These are phyloP conservation scores for Alloteropsis semialata DNA, from an alignment of 176 grass and related monocot genomes.

Conservation along the genomic window DNA sequence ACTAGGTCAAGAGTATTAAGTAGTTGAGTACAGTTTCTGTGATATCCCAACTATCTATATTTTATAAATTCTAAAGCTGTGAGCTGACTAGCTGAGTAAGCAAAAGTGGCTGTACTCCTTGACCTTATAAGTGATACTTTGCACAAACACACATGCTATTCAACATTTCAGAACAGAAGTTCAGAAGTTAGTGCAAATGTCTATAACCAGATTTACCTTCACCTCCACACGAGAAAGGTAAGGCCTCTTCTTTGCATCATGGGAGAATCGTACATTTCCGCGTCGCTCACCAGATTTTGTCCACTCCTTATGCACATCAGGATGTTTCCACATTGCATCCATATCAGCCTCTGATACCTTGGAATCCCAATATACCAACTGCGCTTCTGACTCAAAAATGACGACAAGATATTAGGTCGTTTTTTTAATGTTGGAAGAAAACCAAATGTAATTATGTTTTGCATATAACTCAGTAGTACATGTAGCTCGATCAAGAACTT, in stretches of 20 bases:
- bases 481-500: neutral
- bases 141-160: neutral
- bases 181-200: slow-evolving; percentile 2
- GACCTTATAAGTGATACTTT: neutral
- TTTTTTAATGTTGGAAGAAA: neutral
- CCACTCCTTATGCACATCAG: slow-evolving; percentile 85
- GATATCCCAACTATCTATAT: neutral
- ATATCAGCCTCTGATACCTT: slow-evolving; percentile 76
- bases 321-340: slow-evolving; percentile 78
- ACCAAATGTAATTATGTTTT: neutral
- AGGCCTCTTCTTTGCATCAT: slow-evolving; percentile 76
- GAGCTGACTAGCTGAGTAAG: neutral
- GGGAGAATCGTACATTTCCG: slow-evolving; percentile 83
- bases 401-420: slow-evolving; percentile 11
- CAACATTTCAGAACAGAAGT: slow-evolving; percentile 12
- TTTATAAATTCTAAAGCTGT: neutral
- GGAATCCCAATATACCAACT: slow-evolving; percentile 77
- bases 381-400: slow-evolving; percentile 51
- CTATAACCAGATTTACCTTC: slow-evolving; percentile 59
- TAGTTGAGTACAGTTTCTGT: neutral
- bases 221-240: slow-evolving; percentile 99
- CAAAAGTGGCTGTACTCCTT: neutral
- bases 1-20: neutral
- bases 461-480: neutral
- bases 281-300: slow-evolving; percentile 83